A percentile compares a stretch with the other conserved stretches of the same genome.
Conservation (phyloP, 176 grass and related monocot species). For the Hyparrhenia diplandra region DNA sequence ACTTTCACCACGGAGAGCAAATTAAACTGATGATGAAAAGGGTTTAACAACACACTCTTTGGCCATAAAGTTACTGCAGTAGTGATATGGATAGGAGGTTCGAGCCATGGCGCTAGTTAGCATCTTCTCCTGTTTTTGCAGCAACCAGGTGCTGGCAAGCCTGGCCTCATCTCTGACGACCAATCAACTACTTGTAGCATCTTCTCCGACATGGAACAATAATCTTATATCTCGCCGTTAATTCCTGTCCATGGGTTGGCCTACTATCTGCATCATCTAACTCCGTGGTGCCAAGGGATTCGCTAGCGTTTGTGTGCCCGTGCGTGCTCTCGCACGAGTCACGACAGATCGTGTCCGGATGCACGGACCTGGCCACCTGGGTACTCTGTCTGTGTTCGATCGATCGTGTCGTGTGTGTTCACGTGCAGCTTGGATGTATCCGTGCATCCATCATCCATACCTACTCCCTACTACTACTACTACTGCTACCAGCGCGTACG, state of each 20-base stretch:
- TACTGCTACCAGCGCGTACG: neutral
- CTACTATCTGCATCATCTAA: neutral
- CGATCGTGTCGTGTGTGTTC: conserved; percentile 7
- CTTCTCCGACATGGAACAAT: neutral
- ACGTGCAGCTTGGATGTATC: conserved; percentile 13
- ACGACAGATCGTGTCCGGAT: neutral
- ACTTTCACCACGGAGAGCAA: too few relatives aligned
- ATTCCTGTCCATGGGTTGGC: neutral
- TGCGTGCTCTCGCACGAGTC: neutral
- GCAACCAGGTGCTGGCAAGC: too few relatives aligned
- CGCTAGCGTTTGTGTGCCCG: neutral
- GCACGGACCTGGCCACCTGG: neutral
- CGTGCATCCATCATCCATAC: neutral
- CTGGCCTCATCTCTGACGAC: too few relatives aligned
- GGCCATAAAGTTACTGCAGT: too few relatives aligned
- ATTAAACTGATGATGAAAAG: too few relatives aligned
- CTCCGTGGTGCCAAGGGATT: neutral
- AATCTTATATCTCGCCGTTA: neutral
- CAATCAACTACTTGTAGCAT: neutral
- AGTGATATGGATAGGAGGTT: too few relatives aligned
- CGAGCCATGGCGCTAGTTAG: too few relatives aligned
- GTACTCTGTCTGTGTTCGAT: neutral
- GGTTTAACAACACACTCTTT: too few relatives aligned
- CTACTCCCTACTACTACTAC: too few relatives aligned
- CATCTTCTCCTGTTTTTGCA: too few relatives aligned